Conservation (phyloP, 768 basidiomycete genomes). For the Leccinum rimulosum region DNA sequence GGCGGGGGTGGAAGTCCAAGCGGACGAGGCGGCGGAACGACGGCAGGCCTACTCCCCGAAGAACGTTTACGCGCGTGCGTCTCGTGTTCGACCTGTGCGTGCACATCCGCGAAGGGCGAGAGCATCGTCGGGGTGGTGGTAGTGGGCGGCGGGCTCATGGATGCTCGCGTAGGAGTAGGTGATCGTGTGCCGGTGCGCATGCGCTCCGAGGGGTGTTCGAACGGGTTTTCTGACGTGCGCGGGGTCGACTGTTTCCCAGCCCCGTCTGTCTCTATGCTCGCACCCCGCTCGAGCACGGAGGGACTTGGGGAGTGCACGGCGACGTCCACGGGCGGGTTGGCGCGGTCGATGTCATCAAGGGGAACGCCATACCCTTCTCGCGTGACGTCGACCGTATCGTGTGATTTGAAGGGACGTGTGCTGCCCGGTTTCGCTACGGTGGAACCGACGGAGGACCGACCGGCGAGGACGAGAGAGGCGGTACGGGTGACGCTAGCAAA, state of each 20-base stretch:
- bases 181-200: neutral
- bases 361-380: constrained; percentile 40
- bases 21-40: constrained; percentile 49
- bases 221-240: constrained; percentile 41
- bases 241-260: neutral
- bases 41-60: constrained; percentile 8
- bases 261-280: constrained; percentile 8
- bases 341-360: constrained; percentile 48
- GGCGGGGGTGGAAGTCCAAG: constrained; percentile 54
- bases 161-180: neutral
- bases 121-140: constrained; percentile 8
- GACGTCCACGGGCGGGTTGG: constrained; percentile 36
- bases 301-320: constrained; percentile 31
- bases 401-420: constrained; percentile 46
- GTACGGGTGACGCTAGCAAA: constrained; percentile 56
- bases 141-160: neutral
- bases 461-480: constrained; percentile 57
- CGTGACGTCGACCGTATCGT: constrained; percentile 47
- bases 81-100: constrained; percentile 7
- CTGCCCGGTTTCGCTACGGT: constrained; percentile 25
- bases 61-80: neutral
- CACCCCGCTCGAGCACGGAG: constrained; percentile 16
- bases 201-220: constrained; percentile 32
- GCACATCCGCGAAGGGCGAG: constrained; percentile 40
- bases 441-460: constrained; percentile 35